phyloP scores from a whole-genome alignment of 352 stramenopile genomes.

The Globisporangium spiculum region DNA sequence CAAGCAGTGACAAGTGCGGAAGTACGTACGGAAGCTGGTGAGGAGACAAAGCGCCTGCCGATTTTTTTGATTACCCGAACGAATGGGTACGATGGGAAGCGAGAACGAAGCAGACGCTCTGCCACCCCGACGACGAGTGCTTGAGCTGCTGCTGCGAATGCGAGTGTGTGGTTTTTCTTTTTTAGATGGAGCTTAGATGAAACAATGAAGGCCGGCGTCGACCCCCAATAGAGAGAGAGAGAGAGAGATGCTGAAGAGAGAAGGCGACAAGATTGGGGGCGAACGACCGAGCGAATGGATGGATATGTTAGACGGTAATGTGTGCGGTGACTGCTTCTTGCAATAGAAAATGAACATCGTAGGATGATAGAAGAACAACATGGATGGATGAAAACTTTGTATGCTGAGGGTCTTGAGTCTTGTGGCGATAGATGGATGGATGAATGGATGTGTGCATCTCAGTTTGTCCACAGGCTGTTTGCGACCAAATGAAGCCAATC shows the following conservation, averaged over 20 bases:
- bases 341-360: slow-evolving; percentile 2
- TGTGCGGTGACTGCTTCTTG: slow-evolving; percentile 8
- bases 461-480: too few relatives aligned
- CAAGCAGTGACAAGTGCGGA: neutral
- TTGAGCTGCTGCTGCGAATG: neutral
- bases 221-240: neutral
- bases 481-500: too few relatives aligned
- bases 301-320: slow-evolving; percentile 50
- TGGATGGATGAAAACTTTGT: neutral
- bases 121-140: neutral
- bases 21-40: neutral
- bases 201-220: neutral
- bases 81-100: neutral
- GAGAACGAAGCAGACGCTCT: neutral
- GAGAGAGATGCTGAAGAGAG: neutral
- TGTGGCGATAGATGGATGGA: neutral
- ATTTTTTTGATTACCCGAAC: neutral
- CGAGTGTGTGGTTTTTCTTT: slow-evolving; percentile 1
- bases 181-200: slow-evolving; percentile 15
- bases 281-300: slow-evolving; percentile 25
- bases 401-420: neutral
- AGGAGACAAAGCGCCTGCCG: neutral
- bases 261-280: neutral
- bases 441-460: too few relatives aligned
- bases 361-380: slow-evolving; percentile 9